Conservation (phyloP, 129 eudicot genomes). For the Chrysanthemum makinoi region DNA sequence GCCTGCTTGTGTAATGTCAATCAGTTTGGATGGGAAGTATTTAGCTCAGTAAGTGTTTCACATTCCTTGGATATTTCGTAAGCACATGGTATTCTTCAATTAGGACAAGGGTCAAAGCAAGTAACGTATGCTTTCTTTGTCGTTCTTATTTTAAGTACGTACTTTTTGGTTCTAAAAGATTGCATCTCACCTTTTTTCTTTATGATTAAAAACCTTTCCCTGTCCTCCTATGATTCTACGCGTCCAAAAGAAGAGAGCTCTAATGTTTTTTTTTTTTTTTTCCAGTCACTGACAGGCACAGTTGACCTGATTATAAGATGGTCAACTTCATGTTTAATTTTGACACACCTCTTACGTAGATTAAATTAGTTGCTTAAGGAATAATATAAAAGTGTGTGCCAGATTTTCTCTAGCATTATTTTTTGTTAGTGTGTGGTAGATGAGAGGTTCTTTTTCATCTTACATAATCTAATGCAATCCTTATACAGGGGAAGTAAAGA, state of each 20-base stretch:
- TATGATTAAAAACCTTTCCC: no score
- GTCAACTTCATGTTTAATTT: slow-evolving; percentile 1
- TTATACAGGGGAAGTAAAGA: slow-evolving; percentile 84
- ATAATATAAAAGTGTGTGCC: no score
- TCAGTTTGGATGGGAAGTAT: slow-evolving; percentile 91
- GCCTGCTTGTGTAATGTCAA: slow-evolving; percentile 85
- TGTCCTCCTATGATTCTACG: background rate
- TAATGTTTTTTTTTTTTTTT: no score
- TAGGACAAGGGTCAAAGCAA: background rate
- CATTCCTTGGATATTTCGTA: background rate
- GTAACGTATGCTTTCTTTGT: background rate
- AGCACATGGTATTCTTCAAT: background rate
- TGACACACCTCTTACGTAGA: background rate
- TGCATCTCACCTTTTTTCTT: background rate
- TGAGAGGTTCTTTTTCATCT: background rate
- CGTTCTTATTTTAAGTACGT: background rate
- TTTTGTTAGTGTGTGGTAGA: background rate
- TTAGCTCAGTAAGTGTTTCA: slow-evolving; percentile 76
- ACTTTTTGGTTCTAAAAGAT: slow-evolving; percentile 1
- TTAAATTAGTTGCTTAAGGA: slow-evolving; percentile 8
- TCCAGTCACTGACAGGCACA: background rate
- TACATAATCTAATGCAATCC: background rate
- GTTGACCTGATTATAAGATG: background rate
- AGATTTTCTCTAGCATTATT: no score
- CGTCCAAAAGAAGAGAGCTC: no score